A percentile compares a stretch with the other conserved stretches of the same genome.
phyloP scores from a whole-genome alignment of 192 early-diverging fungal species.

The Coemansia interrupta region DNA sequence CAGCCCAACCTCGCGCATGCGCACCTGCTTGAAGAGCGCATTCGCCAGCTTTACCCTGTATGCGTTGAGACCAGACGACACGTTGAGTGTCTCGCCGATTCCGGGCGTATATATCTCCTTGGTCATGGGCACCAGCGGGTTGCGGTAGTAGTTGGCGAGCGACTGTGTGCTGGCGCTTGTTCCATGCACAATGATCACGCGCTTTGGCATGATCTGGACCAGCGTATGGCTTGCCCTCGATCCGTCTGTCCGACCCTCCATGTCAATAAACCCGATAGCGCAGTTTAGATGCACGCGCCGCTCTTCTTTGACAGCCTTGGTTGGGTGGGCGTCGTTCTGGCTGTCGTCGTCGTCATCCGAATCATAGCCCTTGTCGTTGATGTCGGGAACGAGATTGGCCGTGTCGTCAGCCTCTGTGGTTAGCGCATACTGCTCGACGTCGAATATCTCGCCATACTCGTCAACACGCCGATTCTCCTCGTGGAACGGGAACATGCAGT shows the following conservation, averaged over 20 bases:
- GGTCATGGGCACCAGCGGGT: conserved; percentile 64
- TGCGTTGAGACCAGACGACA: conserved; percentile 83
- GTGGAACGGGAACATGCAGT: conserved; percentile 82
- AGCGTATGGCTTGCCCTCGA: conserved; percentile 83
- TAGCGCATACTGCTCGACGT: conserved; percentile 58
- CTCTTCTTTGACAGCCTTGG: conserved; percentile 69
- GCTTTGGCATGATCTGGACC: conserved; percentile 42
- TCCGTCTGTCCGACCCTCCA: conserved; percentile 89
- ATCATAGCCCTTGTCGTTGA: conserved; percentile 34
- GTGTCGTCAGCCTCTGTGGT: conserved; percentile 37
- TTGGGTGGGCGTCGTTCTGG: conserved; percentile 56
- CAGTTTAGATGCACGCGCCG: conserved; percentile 65
- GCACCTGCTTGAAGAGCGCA: conserved; percentile 65
- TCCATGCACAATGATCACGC: conserved; percentile 80
- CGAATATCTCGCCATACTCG: conserved; percentile 87
- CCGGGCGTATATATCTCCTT: conserved; percentile 80
- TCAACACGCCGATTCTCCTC: conserved; percentile 83
- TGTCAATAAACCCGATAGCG: conserved; percentile 78
- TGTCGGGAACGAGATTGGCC: conserved; percentile 17
- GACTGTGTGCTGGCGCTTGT: conserved; percentile 64
- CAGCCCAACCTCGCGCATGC: conserved; percentile 61
- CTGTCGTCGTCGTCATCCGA: conserved; percentile 24
- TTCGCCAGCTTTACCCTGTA: conserved; percentile 87
- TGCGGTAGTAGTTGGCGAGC: conserved; percentile 61
- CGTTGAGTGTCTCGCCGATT: conserved; percentile 81